These are phyloP conservation scores for Candida nanaspora DNA, from an alignment of 805 yeast genomes.

Conservation along the genomic window DNA sequence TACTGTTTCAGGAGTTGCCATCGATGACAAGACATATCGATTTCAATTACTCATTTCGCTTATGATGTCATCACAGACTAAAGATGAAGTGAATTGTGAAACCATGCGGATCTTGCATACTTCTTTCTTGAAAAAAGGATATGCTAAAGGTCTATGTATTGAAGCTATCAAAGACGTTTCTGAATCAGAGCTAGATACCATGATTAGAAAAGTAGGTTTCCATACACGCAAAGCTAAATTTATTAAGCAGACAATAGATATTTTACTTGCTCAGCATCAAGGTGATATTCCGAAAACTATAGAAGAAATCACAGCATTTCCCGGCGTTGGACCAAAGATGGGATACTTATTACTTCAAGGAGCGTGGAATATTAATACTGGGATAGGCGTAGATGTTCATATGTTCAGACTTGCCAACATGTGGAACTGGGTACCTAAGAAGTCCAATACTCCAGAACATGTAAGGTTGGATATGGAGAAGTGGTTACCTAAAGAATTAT, in stretches of 20 bases:
- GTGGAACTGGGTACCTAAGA: constrained; percentile 68
- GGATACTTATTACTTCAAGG: constrained; percentile 73
- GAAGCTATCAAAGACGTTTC: constrained; percentile 43
- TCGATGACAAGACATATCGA: constrained; percentile 39
- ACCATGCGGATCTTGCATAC: constrained; percentile 60
- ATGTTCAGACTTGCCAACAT: constrained; percentile 70
- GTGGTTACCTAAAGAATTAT: constrained; percentile 67
- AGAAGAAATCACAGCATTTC: constrained; percentile 57
- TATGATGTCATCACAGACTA: constrained; percentile 88
- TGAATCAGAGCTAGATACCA: constrained; percentile 51
- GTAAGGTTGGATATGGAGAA: constrained; percentile 61
- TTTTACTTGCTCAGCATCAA: constrained; percentile 40
- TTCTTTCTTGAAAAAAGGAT: constrained; percentile 33
- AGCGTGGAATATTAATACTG: constrained; percentile 71
- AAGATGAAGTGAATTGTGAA: constrained; percentile 74
- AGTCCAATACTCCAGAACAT: constrained; percentile 61
- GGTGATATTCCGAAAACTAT: constrained; percentile 72
- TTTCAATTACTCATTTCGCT: constrained; percentile 73
- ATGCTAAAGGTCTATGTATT: constrained; percentile 45
- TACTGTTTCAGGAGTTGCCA: constrained; percentile 26
- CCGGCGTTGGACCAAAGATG: constrained; percentile 97
- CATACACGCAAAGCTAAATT: constrained; percentile 73
- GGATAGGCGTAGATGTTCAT: constrained; percentile 95
- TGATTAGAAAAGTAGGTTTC: constrained; percentile 81
- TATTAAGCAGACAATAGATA: constrained; percentile 52